Evolutionary conservation across 495 filamentous ascomycete genomes (phyloP), one percentile per base, ranked within the genome.

Genomic region (Penicillium subrubescens): DNA sequence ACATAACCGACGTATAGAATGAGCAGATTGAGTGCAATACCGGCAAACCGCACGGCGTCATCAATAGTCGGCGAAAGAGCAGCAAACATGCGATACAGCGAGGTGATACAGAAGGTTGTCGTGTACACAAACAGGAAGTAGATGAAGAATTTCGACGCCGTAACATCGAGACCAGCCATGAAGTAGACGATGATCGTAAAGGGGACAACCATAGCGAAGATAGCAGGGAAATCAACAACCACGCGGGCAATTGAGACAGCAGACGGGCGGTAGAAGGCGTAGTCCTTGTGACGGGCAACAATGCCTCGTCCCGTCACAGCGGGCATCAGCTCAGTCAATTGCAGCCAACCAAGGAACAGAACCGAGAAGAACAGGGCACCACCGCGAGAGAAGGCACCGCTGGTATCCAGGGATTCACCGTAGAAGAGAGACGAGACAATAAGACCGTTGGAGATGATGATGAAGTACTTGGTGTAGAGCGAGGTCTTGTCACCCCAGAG

Each of bases 1-100:
- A 92, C 81, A 77, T 90, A 97, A 56, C 93, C 92, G 19, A 90
- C 92, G 68, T 90, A 97, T 19, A 96, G 83, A 64, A 96, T 74
- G 56, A 82, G 64, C 25, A 92, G 72, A 67, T 91, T 92, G 37
- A 93, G 71, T 0, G 84, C 87, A 62, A 88, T 84, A 62, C 90
- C 89, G 56, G 84, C 82, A 69, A 92, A 91, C 11, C 89, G 82
- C 44, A 92, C 87, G 4, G 90, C 89, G 53, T 90, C 88, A 69
- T 92, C 87, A 50, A 93, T 90, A 2, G 83, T 85, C 0, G 89
- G 88, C 3, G 87, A 91, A 7, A 92, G 73, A 8, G 88, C 83
- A 1, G 89, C 90, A 67, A 93, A 91, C 89, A 92, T 92, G 15
- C 90, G 86, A 67, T 90, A 92, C 31, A 92, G 64, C 8, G 89